Conservation (phyloP, 768 basidiomycete genomes). For the Termitomyces sp. region DNA sequence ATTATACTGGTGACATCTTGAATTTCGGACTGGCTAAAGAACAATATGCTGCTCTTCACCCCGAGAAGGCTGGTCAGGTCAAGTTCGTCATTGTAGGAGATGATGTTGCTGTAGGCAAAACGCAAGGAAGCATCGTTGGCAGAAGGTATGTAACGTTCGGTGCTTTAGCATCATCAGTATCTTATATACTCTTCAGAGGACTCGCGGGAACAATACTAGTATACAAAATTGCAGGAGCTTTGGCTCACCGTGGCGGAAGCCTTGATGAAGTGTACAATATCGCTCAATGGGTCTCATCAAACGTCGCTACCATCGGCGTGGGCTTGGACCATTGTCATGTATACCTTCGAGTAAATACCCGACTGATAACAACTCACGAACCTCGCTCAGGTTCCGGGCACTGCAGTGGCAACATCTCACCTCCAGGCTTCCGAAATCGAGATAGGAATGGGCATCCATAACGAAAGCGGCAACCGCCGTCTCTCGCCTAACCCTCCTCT, state of each 20-base stretch:
- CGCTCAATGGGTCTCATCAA: slow-evolving; percentile 65
- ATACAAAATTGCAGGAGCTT: slow-evolving; percentile 89
- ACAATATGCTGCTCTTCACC: slow-evolving; percentile 70
- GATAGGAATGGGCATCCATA: slow-evolving; percentile 91
- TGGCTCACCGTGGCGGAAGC: slow-evolving; percentile 63
- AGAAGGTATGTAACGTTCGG: slow-evolving; percentile 48
- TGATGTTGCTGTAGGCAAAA: slow-evolving; percentile 83
- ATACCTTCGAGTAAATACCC: neutral
- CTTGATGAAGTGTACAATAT: slow-evolving; percentile 68
- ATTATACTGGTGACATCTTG: slow-evolving; percentile 88
- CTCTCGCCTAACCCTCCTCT: slow-evolving; percentile 72
- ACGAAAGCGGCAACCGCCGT: slow-evolving; percentile 75
- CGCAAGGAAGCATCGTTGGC: slow-evolving; percentile 83
- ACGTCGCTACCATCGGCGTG: slow-evolving; percentile 79
- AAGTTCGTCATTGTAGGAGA: slow-evolving; percentile 85
- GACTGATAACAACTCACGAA: neutral
- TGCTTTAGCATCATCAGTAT: neutral
- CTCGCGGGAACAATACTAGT: slow-evolving; percentile 80
- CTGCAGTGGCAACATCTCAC: slow-evolving; percentile 53
- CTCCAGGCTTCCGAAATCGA: slow-evolving; percentile 70
- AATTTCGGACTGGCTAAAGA: slow-evolving; percentile 92
- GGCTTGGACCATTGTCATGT: slow-evolving; percentile 91
- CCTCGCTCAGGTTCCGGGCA: slow-evolving; percentile 68
- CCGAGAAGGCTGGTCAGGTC: slow-evolving; percentile 63
- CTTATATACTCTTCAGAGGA: slow-evolving; percentile 48